These are phyloP conservation scores for Lentinula lateritia DNA, from an alignment of 768 basidiomycete species.

Conservation along the genomic window DNA sequence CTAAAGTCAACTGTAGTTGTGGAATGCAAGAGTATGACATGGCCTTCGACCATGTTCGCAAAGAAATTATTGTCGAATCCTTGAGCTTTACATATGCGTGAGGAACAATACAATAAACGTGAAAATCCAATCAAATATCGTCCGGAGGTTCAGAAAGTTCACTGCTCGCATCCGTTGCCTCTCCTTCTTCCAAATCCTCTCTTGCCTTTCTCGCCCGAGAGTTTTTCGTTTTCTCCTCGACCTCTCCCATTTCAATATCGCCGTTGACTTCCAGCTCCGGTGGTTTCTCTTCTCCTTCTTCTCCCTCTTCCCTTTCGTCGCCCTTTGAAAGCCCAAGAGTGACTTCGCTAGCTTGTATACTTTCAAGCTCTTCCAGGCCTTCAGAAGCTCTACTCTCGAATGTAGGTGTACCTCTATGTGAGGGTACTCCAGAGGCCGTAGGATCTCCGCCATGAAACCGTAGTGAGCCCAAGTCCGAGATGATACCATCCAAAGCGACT, in stretches of 20 bases:
- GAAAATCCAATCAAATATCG: constrained; percentile 7
- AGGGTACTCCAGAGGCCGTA: constrained; percentile 34
- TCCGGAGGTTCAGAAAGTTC: constrained; percentile 75
- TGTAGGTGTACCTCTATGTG: constrained; percentile 44
- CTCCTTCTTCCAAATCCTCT: constrained; percentile 83
- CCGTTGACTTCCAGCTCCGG: constrained; percentile 34
- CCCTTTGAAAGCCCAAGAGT: constrained; percentile 18
- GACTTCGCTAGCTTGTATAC: background rate
- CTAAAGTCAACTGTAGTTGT: constrained; percentile 7
- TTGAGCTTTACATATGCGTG: too few relatives aligned
- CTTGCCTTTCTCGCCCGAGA: constrained; percentile 44
- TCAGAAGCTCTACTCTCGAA: constrained; percentile 25
- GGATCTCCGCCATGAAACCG: constrained; percentile 61
- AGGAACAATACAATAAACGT: too few relatives aligned
- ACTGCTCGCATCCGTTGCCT: constrained; percentile 78
- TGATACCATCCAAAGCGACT: constrained; percentile 57
- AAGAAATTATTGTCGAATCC: too few relatives aligned
- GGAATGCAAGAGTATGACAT: too few relatives aligned
- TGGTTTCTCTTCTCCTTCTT: constrained; percentile 29
- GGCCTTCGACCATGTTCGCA: too few relatives aligned
- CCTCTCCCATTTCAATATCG: constrained; percentile 91
- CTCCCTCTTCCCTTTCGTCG: constrained; percentile 38
- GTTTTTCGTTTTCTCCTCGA: constrained; percentile 64
- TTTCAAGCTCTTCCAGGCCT: constrained; percentile 11
- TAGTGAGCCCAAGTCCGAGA: constrained; percentile 54